These are phyloP conservation scores for Arthroderma sp. DNA, from an alignment of 2,329 filamentous ascomycete species.

Conservation along the genomic window DNA sequence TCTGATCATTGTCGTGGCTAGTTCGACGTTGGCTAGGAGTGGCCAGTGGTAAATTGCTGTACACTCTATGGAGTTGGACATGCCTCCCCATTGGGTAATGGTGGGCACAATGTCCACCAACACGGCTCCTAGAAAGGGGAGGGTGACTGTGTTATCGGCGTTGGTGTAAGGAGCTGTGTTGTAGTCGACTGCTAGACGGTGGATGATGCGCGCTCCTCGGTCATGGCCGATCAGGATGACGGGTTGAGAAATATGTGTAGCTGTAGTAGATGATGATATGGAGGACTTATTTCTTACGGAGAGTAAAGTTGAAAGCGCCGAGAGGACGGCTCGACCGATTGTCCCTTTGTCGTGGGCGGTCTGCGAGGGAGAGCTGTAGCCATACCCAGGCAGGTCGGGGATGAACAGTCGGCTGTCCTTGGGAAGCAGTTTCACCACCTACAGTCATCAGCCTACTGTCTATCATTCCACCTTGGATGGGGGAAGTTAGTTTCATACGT, in stretches of 20 bases:
- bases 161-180: constrained; percentile 21
- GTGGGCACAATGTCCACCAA: constrained; percentile 41
- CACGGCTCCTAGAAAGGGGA: constrained; percentile 28
- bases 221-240: constrained; percentile 39
- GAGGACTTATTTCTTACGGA: neutral
- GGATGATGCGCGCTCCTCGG: constrained; percentile 37
- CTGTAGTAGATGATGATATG: neutral
- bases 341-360: constrained; percentile 10
- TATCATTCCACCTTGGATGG: neutral
- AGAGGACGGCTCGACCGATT: constrained; percentile 10
- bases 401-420: constrained; percentile 32
- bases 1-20: constrained; percentile 32
- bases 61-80: constrained; percentile 25
- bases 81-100: constrained; percentile 32
- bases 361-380: constrained; percentile 25
- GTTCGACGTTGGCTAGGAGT: constrained; percentile 34
- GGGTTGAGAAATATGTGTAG: neutral
- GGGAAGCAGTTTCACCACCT: constrained; percentile 28
- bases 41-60: constrained; percentile 39
- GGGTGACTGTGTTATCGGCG: constrained; percentile 11
- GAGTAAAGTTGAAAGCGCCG: constrained; percentile 4
- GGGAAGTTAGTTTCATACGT: neutral
- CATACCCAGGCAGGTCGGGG: constrained; percentile 37
- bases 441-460: neutral
- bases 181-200: constrained; percentile 35